Evolutionary conservation across 2,329 filamentous ascomycete species (phyloP).

Genomic region (Penicillium sp.): DNA sequence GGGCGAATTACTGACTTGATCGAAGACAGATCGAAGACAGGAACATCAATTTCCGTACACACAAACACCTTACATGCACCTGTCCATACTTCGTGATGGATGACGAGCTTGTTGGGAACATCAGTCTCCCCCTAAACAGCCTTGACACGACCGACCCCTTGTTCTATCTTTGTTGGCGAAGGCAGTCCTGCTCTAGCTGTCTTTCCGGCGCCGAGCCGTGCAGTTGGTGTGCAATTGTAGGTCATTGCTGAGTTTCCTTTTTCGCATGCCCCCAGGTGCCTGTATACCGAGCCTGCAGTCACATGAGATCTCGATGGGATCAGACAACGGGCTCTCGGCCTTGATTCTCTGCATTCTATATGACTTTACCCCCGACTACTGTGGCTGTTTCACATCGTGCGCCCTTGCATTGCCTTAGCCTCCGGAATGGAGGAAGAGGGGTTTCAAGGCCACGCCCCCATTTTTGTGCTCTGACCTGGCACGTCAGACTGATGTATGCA

Average conservation of each 20-base stretch:
- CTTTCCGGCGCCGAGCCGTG: constrained; percentile 34
- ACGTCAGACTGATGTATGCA: not conserved
- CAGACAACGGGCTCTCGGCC: no score
- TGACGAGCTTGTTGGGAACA: not conserved
- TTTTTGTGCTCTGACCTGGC: not conserved
- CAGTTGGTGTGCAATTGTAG: constrained; percentile 44
- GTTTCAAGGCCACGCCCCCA: not conserved
- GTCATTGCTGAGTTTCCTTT: constrained; percentile 12
- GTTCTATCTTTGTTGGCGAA: constrained; percentile 38
- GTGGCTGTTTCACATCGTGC: not conserved
- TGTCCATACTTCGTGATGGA: not conserved
- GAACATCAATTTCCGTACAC: not conserved
- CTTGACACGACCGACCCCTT: constrained; percentile 25
- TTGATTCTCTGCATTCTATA: not conserved
- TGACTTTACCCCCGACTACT: not conserved
- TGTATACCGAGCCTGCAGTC: not conserved
- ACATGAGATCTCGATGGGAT: not conserved
- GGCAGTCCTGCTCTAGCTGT: constrained; percentile 39
- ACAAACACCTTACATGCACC: constrained; percentile 10
- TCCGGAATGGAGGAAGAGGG: constrained; percentile 6
- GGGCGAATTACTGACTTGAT: not conserved
- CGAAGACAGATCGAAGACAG: not conserved
- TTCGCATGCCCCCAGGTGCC: not conserved
- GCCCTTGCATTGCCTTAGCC: constrained; percentile 7
- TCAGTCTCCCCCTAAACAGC: constrained; percentile 1